A percentile compares a stretch with the other conserved stretches of the same genome.
Evolutionary conservation across 331 rosid species (phyloP).

Genomic region (Spiraea crenata): DNA sequence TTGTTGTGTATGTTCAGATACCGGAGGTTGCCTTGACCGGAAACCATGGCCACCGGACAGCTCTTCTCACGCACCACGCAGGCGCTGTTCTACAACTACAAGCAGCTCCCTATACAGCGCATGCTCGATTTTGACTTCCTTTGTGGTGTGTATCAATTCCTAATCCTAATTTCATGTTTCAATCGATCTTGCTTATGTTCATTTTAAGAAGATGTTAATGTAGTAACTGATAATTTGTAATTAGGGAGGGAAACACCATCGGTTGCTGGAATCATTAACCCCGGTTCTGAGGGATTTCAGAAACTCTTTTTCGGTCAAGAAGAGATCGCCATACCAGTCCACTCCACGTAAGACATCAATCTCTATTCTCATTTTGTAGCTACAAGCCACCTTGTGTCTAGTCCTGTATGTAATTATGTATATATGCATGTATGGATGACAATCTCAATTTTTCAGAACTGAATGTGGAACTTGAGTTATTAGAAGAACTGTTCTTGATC

Average conservation of each 20-base stretch:
- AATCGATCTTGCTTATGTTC: background rate
- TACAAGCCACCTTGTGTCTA: background rate
- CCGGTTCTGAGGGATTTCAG: conserved; percentile 97
- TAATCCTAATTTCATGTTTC: background rate
- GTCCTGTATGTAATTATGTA: background rate
- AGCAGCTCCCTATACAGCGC: conserved; percentile 96
- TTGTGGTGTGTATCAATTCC: conserved; percentile 60
- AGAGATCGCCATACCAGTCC: conserved; percentile 98
- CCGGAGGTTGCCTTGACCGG: conserved; percentile 42
- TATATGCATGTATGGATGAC: background rate
- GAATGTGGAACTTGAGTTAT: background rate
- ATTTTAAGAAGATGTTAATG: conserved; percentile 6
- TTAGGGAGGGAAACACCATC: conserved; percentile 97
- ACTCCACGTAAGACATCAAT: conserved; percentile 58
- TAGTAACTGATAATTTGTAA: conserved; percentile 16
- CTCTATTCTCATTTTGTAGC: conserved; percentile 6
- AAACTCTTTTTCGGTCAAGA: conserved; percentile 97
- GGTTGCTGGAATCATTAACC: conserved; percentile 96
- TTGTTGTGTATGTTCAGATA: conserved; percentile 9
- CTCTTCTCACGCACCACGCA: conserved; percentile 88
- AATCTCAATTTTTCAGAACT: background rate
- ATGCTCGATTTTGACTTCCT: conserved; percentile 99
- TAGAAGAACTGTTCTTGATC: background rate
- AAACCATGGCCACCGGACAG: conserved; percentile 92
- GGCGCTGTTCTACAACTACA: conserved; percentile 94